phyloP scores from a whole-genome alignment of 2,329 filamentous ascomycete species.

The Amylocarpus encephaloides region DNA sequence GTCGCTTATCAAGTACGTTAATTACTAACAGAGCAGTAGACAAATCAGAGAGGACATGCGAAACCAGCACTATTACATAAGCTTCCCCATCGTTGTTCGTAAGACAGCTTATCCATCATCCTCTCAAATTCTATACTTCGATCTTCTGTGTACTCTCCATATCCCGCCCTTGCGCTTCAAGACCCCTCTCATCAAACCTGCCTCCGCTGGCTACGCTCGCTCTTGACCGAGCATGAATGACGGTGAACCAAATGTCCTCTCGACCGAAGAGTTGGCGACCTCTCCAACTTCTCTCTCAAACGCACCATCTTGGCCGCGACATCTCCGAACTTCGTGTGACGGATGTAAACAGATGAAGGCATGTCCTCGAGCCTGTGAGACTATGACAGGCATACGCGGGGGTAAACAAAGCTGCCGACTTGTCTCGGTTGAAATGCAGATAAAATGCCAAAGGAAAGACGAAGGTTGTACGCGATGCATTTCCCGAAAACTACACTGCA shows the following conservation, averaged over 20 bases:
- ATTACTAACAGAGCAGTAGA: too few relatives aligned
- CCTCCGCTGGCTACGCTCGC: neutral
- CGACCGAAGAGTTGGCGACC: conserved; percentile 3
- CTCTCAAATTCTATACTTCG: neutral
- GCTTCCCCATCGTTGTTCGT: too few relatives aligned
- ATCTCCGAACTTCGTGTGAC: conserved; percentile 24
- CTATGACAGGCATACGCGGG: neutral
- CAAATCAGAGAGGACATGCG: too few relatives aligned
- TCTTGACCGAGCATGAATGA: conserved; percentile 12
- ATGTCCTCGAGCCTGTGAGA: conserved; percentile 6
- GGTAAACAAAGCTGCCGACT: conserved; percentile 6
- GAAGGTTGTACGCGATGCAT: conserved; percentile 19
- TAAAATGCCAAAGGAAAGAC: conserved; percentile 21
- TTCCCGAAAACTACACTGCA: conserved; percentile 17
- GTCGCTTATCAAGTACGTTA: too few relatives aligned
- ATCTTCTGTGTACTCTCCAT: neutral
- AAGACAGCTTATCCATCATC: neutral
- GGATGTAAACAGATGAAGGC: conserved; percentile 25
- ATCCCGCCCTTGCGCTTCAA: conserved; percentile 2
- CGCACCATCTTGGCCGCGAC: conserved; percentile 14
- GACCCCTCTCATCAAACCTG: neutral
- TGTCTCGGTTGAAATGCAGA: conserved; percentile 10
- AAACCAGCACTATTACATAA: too few relatives aligned
- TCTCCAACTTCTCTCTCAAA: conserved; percentile 4
- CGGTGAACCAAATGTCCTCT: conserved; percentile 6